phyloP scores from a whole-genome alignment of 148 eudicot genomes.

The Arbutus unedo region DNA sequence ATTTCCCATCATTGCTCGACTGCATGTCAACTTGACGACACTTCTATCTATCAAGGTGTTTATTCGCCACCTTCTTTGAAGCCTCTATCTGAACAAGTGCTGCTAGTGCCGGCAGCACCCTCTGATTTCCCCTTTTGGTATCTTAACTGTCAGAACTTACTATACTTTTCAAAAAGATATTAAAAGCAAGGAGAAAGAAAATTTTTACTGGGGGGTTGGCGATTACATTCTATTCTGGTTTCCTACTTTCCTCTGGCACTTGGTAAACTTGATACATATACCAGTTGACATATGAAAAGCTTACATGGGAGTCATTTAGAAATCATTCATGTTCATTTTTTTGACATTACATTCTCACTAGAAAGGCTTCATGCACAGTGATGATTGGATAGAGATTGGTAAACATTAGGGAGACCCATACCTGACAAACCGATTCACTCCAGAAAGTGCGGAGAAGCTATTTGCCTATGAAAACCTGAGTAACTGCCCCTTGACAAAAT shows the following conservation, averaged over 20 bases:
- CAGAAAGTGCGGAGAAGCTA: neutral
- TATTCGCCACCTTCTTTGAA: no score
- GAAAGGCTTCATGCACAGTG: neutral
- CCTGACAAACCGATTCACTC: neutral
- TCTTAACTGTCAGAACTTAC: neutral
- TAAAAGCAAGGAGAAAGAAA: neutral
- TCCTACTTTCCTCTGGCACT: no score
- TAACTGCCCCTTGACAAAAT: neutral
- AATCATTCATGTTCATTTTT: neutral
- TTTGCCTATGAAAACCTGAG: neutral
- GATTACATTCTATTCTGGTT: neutral
- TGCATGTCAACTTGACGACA: no score
- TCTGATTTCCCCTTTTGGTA: no score
- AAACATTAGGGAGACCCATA: neutral
- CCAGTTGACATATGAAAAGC: neutral
- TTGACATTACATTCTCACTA: neutral
- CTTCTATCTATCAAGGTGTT: no score
- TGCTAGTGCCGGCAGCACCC: no score
- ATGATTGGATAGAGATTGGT: neutral
- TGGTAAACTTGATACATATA: neutral
- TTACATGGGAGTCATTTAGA: neutral
- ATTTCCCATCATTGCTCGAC: no score
- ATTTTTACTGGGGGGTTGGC: neutral
- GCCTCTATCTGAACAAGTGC: no score
- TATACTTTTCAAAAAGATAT: neutral